Conservation (phyloP, 768 basidiomycete species). For the Pleurotus citrinopileatus region DNA sequence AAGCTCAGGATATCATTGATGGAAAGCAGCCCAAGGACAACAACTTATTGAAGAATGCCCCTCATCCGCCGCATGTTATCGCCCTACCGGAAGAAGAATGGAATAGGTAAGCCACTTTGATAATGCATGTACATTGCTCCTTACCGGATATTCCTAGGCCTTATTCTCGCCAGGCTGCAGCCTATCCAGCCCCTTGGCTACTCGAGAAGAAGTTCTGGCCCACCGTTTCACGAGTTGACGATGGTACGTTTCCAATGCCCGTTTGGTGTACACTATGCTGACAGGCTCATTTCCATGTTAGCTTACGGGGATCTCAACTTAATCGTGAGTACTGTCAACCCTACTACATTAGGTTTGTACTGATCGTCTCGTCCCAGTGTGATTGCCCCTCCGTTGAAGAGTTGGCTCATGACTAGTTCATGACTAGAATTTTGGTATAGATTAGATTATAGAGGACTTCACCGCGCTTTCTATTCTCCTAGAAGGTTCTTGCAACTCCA, state of each 20-base stretch:
- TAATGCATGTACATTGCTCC: background rate
- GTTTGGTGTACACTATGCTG: background rate
- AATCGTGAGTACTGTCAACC: constrained; percentile 72
- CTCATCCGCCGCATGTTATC: constrained; percentile 81
- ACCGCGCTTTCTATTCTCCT: constrained; percentile 47
- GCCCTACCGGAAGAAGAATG: constrained; percentile 75
- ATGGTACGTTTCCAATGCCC: constrained; percentile 54
- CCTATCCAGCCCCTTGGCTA: constrained; percentile 82
- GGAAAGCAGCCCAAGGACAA: constrained; percentile 90
- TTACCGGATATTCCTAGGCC: constrained; percentile 46
- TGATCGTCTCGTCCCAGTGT: constrained; percentile 46
- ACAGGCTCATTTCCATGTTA: constrained; percentile 25
- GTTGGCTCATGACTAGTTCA: constrained; percentile 38
- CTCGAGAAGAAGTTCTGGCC: constrained; percentile 97
- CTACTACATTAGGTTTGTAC: constrained; percentile 7
- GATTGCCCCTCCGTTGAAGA: constrained; percentile 88
- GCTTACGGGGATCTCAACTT: constrained; percentile 94
- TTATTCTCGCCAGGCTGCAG: constrained; percentile 89
- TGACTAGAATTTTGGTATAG: background rate
- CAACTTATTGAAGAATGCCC: constrained; percentile 92
- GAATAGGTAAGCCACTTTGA: constrained; percentile 60
- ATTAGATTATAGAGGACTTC: constrained; percentile 16
- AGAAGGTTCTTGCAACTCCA: constrained; percentile 40
- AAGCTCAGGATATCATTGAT: constrained; percentile 82
- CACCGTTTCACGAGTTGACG: constrained; percentile 86